phyloP scores from a whole-genome alignment of 768 basidiomycete species.

The Lentinula guzmanii region DNA sequence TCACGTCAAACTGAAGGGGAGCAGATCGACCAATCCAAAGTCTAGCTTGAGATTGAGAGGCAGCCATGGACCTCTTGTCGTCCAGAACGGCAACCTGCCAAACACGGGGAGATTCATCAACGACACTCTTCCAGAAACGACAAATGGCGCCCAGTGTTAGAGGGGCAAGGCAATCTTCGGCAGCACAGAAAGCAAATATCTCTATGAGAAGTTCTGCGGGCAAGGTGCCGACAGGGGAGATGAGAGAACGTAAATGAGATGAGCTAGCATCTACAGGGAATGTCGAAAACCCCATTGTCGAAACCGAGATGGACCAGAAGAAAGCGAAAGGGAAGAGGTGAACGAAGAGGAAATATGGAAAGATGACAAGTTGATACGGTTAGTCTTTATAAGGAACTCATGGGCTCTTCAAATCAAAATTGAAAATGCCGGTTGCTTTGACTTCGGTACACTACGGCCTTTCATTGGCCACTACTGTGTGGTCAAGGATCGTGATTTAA shows the following conservation, averaged over 20 bases:
- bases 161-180: slow-evolving; percentile 40
- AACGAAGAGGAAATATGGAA: background rate
- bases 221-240: slow-evolving; percentile 17
- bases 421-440: too few relatives aligned
- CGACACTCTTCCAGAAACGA: slow-evolving; percentile 50
- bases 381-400: background rate
- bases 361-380: background rate
- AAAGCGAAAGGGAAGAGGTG: background rate
- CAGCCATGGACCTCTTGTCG: slow-evolving; percentile 28
- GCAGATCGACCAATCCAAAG: slow-evolving; percentile 50
- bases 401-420: background rate
- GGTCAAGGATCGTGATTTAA: too few relatives aligned
- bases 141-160: slow-evolving; percentile 50
- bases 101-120: slow-evolving; percentile 45
- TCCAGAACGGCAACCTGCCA: slow-evolving; percentile 57
- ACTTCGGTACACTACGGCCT: too few relatives aligned
- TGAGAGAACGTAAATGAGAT: background rate
- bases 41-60: slow-evolving; percentile 41
- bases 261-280: slow-evolving; percentile 1
- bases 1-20: slow-evolving; percentile 50
- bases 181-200: slow-evolving; percentile 44
- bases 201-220: slow-evolving; percentile 61
- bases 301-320: slow-evolving; percentile 3
- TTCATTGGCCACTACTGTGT: too few relatives aligned
- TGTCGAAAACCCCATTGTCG: background rate